phyloP scores from a whole-genome alignment of 805 yeast species.

The Millerozyma acaciae region DNA sequence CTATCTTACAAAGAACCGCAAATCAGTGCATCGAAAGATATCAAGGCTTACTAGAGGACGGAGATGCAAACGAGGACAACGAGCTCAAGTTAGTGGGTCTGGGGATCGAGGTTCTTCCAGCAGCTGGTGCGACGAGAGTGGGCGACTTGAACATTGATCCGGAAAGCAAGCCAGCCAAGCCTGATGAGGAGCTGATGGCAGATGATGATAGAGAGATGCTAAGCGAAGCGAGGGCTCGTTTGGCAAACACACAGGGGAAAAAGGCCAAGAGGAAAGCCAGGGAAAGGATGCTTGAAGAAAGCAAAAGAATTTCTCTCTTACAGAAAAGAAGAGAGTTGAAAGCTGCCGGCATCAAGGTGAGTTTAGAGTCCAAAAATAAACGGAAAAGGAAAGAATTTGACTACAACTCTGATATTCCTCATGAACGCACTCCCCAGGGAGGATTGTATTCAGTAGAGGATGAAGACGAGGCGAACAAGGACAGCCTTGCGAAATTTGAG shows the following conservation, averaged over 20 bases:
- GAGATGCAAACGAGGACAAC: slow-evolving; percentile 21
- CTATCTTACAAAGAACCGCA: slow-evolving; percentile 77
- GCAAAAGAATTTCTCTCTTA: slow-evolving; percentile 66
- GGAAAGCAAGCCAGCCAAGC: slow-evolving; percentile 76
- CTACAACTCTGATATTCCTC: slow-evolving; percentile 78
- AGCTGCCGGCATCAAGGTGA: slow-evolving; percentile 65
- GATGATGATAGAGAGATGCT: slow-evolving; percentile 91
- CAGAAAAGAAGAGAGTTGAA: slow-evolving; percentile 80
- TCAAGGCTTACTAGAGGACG: slow-evolving; percentile 62
- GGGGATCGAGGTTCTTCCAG: slow-evolving; percentile 49
- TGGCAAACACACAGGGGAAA: slow-evolving; percentile 90
- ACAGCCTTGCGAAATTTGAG: slow-evolving; percentile 40
- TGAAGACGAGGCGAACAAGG: slow-evolving; percentile 47
- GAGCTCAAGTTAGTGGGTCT: slow-evolving; percentile 46
- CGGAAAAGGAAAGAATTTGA: slow-evolving; percentile 63
- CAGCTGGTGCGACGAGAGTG: slow-evolving; percentile 31
- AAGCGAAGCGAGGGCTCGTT: slow-evolving; percentile 88
- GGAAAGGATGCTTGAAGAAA: slow-evolving; percentile 78
- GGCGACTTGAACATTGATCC: slow-evolving; percentile 69
- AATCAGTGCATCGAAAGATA: slow-evolving; percentile 83
- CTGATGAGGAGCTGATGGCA: slow-evolving; percentile 74
- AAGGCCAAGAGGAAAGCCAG: slow-evolving; percentile 88
- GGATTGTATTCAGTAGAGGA: slow-evolving; percentile 67
- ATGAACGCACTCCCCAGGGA: slow-evolving; percentile 62
- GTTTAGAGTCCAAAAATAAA: slow-evolving; percentile 49